A percentile compares a stretch with the other conserved stretches of the same genome.
Conservation (phyloP, 2,329 filamentous ascomycete species). For the Coniochaeta sp. region DNA sequence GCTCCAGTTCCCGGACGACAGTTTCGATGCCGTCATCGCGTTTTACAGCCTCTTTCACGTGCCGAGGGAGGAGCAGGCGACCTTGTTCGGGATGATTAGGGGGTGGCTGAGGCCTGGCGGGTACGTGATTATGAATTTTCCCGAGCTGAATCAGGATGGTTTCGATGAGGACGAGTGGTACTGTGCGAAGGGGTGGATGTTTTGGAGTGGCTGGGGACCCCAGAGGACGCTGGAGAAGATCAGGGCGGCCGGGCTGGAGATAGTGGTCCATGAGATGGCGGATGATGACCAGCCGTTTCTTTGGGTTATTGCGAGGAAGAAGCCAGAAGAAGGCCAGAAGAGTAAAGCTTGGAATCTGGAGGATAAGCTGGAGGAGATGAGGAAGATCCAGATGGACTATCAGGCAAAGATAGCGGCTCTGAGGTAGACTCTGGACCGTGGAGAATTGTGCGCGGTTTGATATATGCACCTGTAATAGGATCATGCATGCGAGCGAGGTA, state of each 20-base stretch:
- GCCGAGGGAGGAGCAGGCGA: conserved; percentile 40
- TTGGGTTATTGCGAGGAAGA: conserved; percentile 33
- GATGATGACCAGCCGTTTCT: conserved; percentile 27
- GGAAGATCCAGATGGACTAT: too few relatives aligned
- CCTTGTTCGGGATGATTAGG: conserved; percentile 34
- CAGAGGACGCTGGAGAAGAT: conserved; percentile 24
- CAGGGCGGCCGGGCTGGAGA: conserved; percentile 23
- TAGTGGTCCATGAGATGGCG: conserved; percentile 21
- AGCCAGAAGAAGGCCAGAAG: too few relatives aligned
- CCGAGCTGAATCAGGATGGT: conserved; percentile 19
- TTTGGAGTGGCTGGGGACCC: conserved; percentile 32
- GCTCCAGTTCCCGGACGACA: conserved; percentile 20
- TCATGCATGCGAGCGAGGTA: too few relatives aligned
- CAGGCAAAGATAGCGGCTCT: too few relatives aligned
- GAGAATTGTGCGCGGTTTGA: too few relatives aligned
- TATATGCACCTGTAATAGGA: too few relatives aligned
- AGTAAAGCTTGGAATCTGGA: too few relatives aligned
- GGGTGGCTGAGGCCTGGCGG: conserved; percentile 46
- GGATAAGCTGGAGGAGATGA: too few relatives aligned
- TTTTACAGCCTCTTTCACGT: conserved; percentile 52
- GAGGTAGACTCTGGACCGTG: too few relatives aligned
- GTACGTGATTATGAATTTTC: conserved; percentile 40
- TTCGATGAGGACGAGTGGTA: conserved; percentile 29
- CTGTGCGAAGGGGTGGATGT: conserved; percentile 34
- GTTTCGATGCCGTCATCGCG: conserved; percentile 41